Evolutionary conservation across 2,329 filamentous ascomycete species (phyloP).

Genomic region (Chaetomium sp.): DNA sequence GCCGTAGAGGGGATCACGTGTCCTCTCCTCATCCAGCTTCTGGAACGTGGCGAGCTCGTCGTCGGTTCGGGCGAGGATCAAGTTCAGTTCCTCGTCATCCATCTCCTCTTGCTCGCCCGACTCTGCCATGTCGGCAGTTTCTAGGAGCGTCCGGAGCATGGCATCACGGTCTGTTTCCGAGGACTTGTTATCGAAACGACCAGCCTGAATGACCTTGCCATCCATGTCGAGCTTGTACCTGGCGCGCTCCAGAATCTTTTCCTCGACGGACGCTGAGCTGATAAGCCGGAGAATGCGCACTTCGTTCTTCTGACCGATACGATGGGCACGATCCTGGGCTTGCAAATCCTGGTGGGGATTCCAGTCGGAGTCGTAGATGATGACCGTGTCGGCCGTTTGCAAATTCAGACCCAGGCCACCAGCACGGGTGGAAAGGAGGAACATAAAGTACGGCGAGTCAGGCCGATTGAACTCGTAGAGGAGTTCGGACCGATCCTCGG

Average conservation of each 20-base stretch:
- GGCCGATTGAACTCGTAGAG: conserved; percentile 88
- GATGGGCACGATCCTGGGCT: conserved; percentile 98
- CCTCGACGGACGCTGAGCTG: conserved; percentile 94
- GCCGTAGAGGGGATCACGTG: conserved; percentile 70
- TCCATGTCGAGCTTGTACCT: conserved; percentile 99
- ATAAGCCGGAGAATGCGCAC: conserved; percentile 95
- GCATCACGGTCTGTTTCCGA: conserved; percentile 98
- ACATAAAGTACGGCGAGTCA: conserved; percentile 92
- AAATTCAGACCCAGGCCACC: conserved; percentile 96
- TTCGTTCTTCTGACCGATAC: conserved; percentile 99
- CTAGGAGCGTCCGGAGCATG: conserved; percentile 89
- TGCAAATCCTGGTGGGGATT: conserved; percentile 99
- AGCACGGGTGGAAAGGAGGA: conserved; percentile 95
- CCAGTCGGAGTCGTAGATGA: conserved; percentile 99
- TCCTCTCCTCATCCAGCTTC: conserved; percentile 76
- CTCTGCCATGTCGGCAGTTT: conserved; percentile 73
- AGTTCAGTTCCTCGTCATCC: conserved; percentile 96
- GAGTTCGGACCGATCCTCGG: conserved; percentile 92
- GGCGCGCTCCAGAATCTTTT: conserved; percentile 96
- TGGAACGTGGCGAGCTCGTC: conserved; percentile 78
- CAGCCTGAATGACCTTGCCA: conserved; percentile 97
- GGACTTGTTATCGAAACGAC: conserved; percentile 99
- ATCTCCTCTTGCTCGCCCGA: conserved; percentile 86
- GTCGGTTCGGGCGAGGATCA: conserved; percentile 88
- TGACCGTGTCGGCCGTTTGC: conserved; percentile 97